Evolutionary conservation across 2,329 filamentous ascomycete species (phyloP).

Genomic region (Ophiocordyceps robertsii): DNA sequence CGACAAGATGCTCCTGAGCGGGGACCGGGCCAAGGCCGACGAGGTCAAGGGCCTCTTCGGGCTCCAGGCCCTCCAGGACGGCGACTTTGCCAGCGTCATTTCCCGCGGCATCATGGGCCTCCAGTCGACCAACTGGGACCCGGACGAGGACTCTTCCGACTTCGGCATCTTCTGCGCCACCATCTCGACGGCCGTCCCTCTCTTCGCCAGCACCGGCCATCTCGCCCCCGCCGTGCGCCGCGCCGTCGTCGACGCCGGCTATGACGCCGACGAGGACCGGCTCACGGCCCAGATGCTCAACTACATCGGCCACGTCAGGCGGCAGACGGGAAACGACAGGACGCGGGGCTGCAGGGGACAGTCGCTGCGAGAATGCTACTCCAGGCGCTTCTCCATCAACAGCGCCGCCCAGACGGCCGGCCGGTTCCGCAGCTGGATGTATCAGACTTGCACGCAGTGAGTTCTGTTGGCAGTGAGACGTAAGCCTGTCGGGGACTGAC

Average conservation of each 20-base stretch:
- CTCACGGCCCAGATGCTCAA: conserved; percentile 34
- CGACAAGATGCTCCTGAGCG: conserved; percentile 35
- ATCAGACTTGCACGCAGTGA: conserved; percentile 42
- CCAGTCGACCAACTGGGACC: conserved; percentile 41
- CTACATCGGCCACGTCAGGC: conserved; percentile 32
- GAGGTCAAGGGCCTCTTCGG: conserved; percentile 35
- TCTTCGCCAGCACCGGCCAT: conserved; percentile 27
- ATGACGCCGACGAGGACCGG: conserved; percentile 19
- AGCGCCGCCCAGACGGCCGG: conserved; percentile 9
- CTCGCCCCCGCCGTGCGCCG: conserved; percentile 20
- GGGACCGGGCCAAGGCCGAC: conserved; percentile 25
- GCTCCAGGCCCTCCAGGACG: conserved; percentile 26
- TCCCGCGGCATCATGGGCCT: conserved; percentile 26
- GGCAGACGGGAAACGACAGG: conserved; percentile 11
- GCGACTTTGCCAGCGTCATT: conserved; percentile 34
- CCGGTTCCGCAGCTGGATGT: conserved; percentile 30
- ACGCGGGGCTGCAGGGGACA: not conserved
- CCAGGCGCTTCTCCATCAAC: conserved; percentile 9
- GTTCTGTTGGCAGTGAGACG: conserved; percentile 4
- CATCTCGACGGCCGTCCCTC: conserved; percentile 24
- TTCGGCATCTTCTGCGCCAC: conserved; percentile 36
- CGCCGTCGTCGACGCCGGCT: conserved; percentile 27
- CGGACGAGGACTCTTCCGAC: conserved; percentile 22
- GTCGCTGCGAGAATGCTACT: conserved; percentile 17
- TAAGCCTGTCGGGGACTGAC: too few relatives aligned